Evolutionary conservation across 495 filamentous ascomycete genomes (phyloP), one percentile per base, ranked within the genome.

Genomic region (Trichocladium antarcticum): DNA sequence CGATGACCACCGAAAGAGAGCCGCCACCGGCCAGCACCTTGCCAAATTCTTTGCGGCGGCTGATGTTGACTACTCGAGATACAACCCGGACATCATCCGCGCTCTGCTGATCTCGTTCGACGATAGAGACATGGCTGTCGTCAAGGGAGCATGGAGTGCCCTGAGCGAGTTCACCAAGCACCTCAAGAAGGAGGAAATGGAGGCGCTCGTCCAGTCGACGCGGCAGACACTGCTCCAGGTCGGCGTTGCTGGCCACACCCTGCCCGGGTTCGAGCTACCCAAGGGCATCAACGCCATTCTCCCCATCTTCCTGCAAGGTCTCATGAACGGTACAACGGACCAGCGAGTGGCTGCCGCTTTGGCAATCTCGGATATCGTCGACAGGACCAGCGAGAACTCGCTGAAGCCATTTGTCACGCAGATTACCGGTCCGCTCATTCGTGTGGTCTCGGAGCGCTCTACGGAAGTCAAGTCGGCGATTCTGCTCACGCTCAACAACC

Each of bases 181-280:
- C 58, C 75, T 98, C 52, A 85, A 84, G 62, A 98, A 98, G 63
- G 92, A 98, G 65, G 92, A 97, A 67, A 97, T 98, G 92, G 92
- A 98, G 61, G 77, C 84, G 0, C 70, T 98, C n/a, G 88, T 90
- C 8, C 71, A 79, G 52, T 89, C 90, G 5, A 93, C 90, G 1
- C 79, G 89, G 31, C 83, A 89, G 59, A 77, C 85, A 1, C 70
- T 98, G 40, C 77, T 84, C 45, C 86, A 89, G 53, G 87, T 97
- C 27, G 92, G 92, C 40, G 84, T 95, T 14, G 68, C 89, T 38
- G 93, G 93, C 5, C 76, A 81, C 19, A 80, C 90, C 58, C 74
- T 98, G 15, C 77, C 88, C 9, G 92, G 92, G 21, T 98, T 98
- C 72, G 78, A 81, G 46, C 70, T 98, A 44, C 92, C 92, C 6